Evolutionary conservation across 257 asterid genomes (phyloP).

Genomic region (Nicotiana knightiana): DNA sequence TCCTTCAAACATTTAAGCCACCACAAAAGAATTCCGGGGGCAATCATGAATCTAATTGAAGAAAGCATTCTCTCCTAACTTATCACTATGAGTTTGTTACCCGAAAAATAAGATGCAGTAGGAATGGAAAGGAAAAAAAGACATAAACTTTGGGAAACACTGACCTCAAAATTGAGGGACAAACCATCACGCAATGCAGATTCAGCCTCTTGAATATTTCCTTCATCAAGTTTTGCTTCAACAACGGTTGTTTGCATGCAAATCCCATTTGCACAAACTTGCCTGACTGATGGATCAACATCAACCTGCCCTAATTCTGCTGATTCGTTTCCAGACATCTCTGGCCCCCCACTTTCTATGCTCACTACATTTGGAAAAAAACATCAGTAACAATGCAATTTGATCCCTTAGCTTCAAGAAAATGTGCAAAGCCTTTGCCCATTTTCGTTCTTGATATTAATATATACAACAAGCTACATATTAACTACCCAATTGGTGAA

Average conservation of each 20-base stretch:
- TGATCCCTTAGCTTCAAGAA: conserved; percentile 1
- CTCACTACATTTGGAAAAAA: conserved; percentile 30
- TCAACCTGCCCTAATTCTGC: conserved; percentile 35
- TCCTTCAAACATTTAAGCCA: background rate
- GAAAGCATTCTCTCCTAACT: background rate
- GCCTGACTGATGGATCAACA: conserved; percentile 46
- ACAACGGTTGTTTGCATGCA: conserved; percentile 57
- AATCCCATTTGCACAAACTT: conserved; percentile 78
- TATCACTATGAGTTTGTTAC: background rate
- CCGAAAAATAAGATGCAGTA: background rate
- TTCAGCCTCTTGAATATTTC: conserved; percentile 96
- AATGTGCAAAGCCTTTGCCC: background rate
- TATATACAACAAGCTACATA: background rate
- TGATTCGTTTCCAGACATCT: conserved; percentile 72
- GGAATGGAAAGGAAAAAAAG: background rate
- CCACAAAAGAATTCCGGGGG: background rate
- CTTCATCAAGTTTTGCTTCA: conserved; percentile 93
- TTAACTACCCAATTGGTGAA: background rate
- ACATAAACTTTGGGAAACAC: conserved; percentile 12
- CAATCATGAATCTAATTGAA: background rate
- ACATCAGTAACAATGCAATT: conserved; percentile 14
- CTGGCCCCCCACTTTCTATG: conserved; percentile 20
- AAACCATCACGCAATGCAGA: conserved; percentile 87
- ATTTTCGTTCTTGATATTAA: background rate
- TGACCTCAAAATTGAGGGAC: conserved; percentile 91